Base-by-base conservation (phyloP, 139 green algal species). In the Chlorella sp. region DNA sequence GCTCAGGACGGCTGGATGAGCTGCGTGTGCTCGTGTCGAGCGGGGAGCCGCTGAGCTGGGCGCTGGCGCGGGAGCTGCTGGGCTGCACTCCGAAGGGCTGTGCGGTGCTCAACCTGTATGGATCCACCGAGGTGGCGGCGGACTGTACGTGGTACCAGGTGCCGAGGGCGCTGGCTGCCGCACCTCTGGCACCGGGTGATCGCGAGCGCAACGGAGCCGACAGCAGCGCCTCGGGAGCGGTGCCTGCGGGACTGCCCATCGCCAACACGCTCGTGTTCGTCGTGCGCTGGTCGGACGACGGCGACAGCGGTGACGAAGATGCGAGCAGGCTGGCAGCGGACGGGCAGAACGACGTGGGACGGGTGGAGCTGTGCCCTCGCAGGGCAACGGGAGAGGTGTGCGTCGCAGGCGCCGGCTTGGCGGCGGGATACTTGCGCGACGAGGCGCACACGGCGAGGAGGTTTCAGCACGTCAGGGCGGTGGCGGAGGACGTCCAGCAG, bases 101-200 rank as follows among this genome's bases (percentile, higher is more conserved):
- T 60, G 26, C 27, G 23, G 70, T 91, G 3, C 49, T 86, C 27
- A 91, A 91, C 72, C 67, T 91, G 14, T 91, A 90, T 66, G 87
- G 55, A 24, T 71, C 49, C 59, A 79, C 74, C 2, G 74, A 79
- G 74, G 34, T 79, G 27, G 72, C 74, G 2, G 74, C 74, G 29
- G 74, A 79, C 59, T 79, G 74, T 80, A 55, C 42, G 10, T 55
- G 42, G 10, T 55, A 55, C 42, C 10, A 55, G 10, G 42, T 17
- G 17, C 42, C 10, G 10, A 55, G 10, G 42, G 42, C 17, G 17
- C 42, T 24, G 42, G 10, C 10, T 55, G 42, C 42, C 42, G 17
- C n/a, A n/a, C n/a, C n/a, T n/a, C n/a, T n/a, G n/a, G n/a, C n/a
- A n/a, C n/a, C n/a, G n/a, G n/a, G n/a, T n/a, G n/a, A n/a, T n/a